Evolutionary conservation across 495 filamentous ascomycete genomes (phyloP).

Genomic region (Annulohypoxylon maeteangense): DNA sequence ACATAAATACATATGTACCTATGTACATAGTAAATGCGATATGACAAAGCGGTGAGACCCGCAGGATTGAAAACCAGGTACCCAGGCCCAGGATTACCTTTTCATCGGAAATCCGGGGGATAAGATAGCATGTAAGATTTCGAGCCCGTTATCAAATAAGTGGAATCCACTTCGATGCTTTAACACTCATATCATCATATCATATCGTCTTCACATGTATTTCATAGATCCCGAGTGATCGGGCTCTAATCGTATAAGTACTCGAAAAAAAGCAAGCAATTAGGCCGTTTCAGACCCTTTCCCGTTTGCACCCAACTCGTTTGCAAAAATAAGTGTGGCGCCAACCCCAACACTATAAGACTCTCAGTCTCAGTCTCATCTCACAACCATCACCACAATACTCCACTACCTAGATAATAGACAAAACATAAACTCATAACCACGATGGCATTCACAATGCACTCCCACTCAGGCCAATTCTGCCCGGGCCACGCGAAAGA

Average conservation of each 20-base stretch:
- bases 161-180: conserved; percentile 1
- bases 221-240: neutral
- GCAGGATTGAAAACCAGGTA: conserved; percentile 2
- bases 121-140: conserved; percentile 19
- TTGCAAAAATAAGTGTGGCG: conserved; percentile 1
- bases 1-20: neutral
- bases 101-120: conserved; percentile 18
- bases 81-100: conserved; percentile 12
- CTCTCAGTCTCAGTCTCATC: neutral
- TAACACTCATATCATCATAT: neutral
- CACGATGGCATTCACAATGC: conserved; percentile 95
- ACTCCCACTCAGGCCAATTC: conserved; percentile 98
- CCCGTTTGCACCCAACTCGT: conserved; percentile 1
- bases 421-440: neutral
- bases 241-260: neutral
- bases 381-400: neutral
- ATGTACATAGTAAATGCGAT: neutral
- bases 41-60: conserved; percentile 26
- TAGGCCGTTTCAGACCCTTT: neutral
- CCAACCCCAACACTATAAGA: neutral
- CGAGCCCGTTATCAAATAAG: conserved; percentile 6
- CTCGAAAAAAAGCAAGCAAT: neutral
- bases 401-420: neutral
- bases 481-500: conserved; percentile 88
- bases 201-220: neutral